A percentile compares a stretch with the other conserved stretches of the same genome.
phyloP scores from a whole-genome alignment of 1,139 yeast genomes.

The Candida sp. region DNA sequence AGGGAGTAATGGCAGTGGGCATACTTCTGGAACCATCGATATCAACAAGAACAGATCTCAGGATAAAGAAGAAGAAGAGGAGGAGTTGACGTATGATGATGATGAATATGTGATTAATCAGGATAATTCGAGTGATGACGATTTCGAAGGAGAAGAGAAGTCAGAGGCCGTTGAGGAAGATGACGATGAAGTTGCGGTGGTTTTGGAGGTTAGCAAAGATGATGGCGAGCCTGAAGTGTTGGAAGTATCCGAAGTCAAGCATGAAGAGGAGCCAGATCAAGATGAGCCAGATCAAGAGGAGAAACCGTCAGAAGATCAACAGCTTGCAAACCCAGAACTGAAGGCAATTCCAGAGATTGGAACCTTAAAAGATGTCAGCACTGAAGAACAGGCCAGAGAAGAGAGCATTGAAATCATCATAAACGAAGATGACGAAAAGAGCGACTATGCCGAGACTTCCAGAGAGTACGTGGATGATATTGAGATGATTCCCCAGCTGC shows the following conservation, averaged over 20 bases:
- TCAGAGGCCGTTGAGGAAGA: not conserved
- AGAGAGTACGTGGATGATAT: not conserved
- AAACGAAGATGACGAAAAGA: slow-evolving; percentile 3
- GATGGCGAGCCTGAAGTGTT: not conserved
- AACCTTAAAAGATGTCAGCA: not conserved
- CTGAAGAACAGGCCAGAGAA: not conserved
- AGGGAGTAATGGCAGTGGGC: not conserved
- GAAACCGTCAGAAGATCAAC: not conserved
- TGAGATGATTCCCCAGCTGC: not conserved
- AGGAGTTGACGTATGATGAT: slow-evolving; percentile 1
- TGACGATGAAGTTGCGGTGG: slow-evolving; percentile 3
- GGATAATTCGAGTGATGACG: not conserved
- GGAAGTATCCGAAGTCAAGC: not conserved
- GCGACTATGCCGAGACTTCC: slow-evolving; percentile 28
- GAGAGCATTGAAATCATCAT: not conserved
- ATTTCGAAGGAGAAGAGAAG: not conserved
- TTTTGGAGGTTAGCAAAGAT: not conserved
- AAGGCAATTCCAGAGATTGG: not conserved
- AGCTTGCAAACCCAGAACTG: not conserved
- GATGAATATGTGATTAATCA: slow-evolving; percentile 2
- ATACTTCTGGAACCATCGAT: not conserved
- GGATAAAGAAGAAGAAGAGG: not conserved
- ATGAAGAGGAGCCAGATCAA: not conserved
- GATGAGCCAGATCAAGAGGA: not conserved
- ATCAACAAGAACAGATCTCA: not conserved